These are phyloP conservation scores for Aaosphaeria arxii DNA, from an alignment of 2,329 filamentous ascomycete genomes.

Conservation along the genomic window DNA sequence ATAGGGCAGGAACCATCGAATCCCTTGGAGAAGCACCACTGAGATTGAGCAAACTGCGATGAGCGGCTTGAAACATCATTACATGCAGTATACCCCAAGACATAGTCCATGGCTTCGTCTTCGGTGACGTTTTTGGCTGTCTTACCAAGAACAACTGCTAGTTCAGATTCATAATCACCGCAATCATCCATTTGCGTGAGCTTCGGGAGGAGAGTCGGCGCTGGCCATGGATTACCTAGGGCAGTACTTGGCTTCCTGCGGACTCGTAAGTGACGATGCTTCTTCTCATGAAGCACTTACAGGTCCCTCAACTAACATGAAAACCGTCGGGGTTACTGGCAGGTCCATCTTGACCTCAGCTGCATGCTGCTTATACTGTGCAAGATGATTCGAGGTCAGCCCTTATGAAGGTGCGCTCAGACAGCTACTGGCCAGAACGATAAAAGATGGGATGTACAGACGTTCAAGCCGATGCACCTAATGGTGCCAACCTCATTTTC, in stretches of 20 bases:
- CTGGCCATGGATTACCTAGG: neutral
- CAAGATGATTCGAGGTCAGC: too few species aligned
- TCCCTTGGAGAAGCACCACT: conserved; percentile 52
- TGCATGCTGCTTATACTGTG: too few species aligned
- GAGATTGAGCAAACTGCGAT: conserved; percentile 41
- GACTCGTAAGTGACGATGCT: neutral
- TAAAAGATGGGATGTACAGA: too few species aligned
- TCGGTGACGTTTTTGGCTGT: conserved; percentile 45
- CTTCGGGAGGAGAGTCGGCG: neutral
- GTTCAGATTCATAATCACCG: conserved; percentile 11
- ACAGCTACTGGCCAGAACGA: too few species aligned
- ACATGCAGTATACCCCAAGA: conserved; percentile 49
- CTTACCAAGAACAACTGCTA: conserved; percentile 45
- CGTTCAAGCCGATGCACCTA: too few species aligned
- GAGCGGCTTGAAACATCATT: conserved; percentile 53
- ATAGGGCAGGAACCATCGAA: conserved; percentile 37
- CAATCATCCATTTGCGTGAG: neutral
- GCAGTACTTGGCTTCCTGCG: neutral
- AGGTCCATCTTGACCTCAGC: too few species aligned
- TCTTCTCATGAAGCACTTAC: too few species aligned
- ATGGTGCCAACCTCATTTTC: too few species aligned
- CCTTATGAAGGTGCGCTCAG: too few species aligned
- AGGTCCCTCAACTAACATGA: too few species aligned
- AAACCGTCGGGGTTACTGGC: too few species aligned
- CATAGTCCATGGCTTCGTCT: conserved; percentile 42